Conservation (phyloP, 2,329 filamentous ascomycete genomes). For the Colletotrichum tanaceti region DNA sequence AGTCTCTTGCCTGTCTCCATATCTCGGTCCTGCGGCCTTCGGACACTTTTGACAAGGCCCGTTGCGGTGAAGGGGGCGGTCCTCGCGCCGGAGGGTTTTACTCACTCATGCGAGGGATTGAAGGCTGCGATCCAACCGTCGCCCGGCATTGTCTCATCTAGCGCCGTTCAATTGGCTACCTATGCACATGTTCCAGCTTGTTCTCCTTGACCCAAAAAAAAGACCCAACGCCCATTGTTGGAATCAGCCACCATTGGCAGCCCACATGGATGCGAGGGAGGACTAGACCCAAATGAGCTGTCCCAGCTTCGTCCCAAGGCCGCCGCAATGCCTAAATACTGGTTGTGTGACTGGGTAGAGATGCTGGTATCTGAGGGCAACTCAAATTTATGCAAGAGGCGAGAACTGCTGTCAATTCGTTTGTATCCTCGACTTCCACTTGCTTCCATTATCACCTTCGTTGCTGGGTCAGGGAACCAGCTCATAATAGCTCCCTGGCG, state of each 20-base stretch:
- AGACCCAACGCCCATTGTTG: background rate
- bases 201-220: background rate
- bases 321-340: no score
- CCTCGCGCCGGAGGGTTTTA: conserved; percentile 1
- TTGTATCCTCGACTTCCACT: no score
- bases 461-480: background rate
- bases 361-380: background rate
- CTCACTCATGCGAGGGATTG: background rate
- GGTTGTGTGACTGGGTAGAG: no score
- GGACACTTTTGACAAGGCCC: background rate
- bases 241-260: conserved; percentile 4
- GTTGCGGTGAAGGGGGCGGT: conserved; percentile 14
- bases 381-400: background rate
- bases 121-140: conserved; percentile 16
- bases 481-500: background rate
- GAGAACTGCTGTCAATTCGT: background rate
- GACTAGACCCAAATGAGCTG: conserved; percentile 32
- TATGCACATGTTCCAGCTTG: conserved; percentile 5
- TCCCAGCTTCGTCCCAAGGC: conserved; percentile 1
- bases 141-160: conserved; percentile 29
- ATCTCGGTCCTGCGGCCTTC: background rate
- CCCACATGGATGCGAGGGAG: conserved; percentile 21
- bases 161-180: conserved; percentile 27
- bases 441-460: background rate
- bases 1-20: background rate